Conservation (phyloP, 176 grass and related monocot species). For the Triticum aestivum region IWGSC_CS_RefSeq_v2.1 NC_057794.1:416882817-416883316, state of each 20-base stretch:
- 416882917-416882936: not conserved
- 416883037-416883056: not conserved
- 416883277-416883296: conserved; percentile 44
- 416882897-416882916: too few relatives aligned
- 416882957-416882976: not conserved
- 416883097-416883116: not conserved
- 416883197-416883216: not conserved
- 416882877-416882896: not conserved
- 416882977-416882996: not conserved
- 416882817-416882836: not conserved
- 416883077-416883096: not conserved
- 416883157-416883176: not conserved
- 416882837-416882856: not conserved
- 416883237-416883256: conserved; percentile 6
- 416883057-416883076: not conserved
- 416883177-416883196: conserved; percentile 14
- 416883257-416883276: not conserved
- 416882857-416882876: not conserved
- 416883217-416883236: not conserved
- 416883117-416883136: not conserved
- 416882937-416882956: not conserved
- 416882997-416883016: conserved; percentile 13
- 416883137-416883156: conserved; percentile 4
- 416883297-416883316: conserved; percentile 57
- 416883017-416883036: not conserved